A percentile compares a stretch with the other conserved stretches of the same genome.
phyloP scores from a whole-genome alignment of 1,284 basidiomycete genomes.

The Sphaerobolus stellatus region DNA sequence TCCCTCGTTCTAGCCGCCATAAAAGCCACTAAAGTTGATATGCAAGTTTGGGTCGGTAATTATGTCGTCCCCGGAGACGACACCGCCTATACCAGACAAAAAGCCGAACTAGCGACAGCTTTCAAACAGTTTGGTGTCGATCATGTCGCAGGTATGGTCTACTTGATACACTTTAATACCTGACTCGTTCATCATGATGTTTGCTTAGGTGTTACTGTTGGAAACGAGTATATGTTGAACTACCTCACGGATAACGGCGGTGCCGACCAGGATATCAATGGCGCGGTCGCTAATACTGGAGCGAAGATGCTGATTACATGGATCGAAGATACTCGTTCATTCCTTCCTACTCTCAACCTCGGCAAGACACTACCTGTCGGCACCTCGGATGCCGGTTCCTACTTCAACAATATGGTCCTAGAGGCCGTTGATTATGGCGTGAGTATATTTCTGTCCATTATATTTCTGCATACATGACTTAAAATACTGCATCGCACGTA shows the following conservation, averaged over 20 bases:
- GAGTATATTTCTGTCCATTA: slow-evolving; percentile 24
- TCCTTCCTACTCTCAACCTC: slow-evolving; percentile 49
- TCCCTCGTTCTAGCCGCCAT: slow-evolving; percentile 75
- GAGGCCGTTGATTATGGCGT: slow-evolving; percentile 74
- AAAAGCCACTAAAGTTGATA: slow-evolving; percentile 83
- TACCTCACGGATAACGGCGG: slow-evolving; percentile 49
- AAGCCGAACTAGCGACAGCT: slow-evolving; percentile 61
- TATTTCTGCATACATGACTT: slow-evolving; percentile 6
- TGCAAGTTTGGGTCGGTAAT: slow-evolving; percentile 85
- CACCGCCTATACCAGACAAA: slow-evolving; percentile 73
- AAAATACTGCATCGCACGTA: no score
- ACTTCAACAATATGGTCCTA: slow-evolving; percentile 75
- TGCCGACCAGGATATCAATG: slow-evolving; percentile 45
- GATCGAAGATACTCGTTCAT: slow-evolving; percentile 63
- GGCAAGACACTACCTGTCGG: slow-evolving; percentile 62
- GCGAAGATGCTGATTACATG: slow-evolving; percentile 54
- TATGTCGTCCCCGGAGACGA: slow-evolving; percentile 66
- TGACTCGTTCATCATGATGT: slow-evolving; percentile 26
- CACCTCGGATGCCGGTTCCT: slow-evolving; percentile 87
- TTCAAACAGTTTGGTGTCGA: slow-evolving; percentile 78
- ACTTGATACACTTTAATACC: slow-evolving; percentile 26
- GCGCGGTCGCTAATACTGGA: slow-evolving; percentile 54
- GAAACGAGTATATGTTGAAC: slow-evolving; percentile 83
- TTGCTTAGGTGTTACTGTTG: slow-evolving; percentile 40
- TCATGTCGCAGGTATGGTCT: slow-evolving; percentile 61